A percentile compares a stretch with the other conserved stretches of the same genome.
Evolutionary conservation across 768 basidiomycete genomes (phyloP).

Genomic region (Pholiota conissans): DNA sequence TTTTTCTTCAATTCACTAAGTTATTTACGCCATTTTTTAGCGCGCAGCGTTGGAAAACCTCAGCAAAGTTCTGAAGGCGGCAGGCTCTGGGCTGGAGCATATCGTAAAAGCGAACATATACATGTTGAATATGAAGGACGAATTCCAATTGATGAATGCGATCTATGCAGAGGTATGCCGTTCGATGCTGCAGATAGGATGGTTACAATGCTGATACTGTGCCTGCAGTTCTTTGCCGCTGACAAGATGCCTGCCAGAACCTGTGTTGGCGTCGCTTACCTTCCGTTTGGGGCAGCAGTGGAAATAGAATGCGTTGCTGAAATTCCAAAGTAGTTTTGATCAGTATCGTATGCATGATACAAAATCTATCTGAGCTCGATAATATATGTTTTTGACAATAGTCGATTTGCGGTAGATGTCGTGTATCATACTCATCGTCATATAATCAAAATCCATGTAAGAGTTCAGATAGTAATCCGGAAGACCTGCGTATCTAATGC

Average conservation of each 20-base stretch:
- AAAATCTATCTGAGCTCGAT: no score
- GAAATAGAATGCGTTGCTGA: constrained; percentile 64
- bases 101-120: constrained; percentile 43
- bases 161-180: constrained; percentile 22
- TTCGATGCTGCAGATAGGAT: no score
- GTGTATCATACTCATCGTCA: no score
- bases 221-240: constrained; percentile 52
- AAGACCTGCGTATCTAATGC: no score
- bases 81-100: constrained; percentile 37
- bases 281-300: constrained; percentile 53
- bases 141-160: constrained; percentile 39
- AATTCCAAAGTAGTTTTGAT: constrained; percentile 12
- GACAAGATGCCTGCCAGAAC: constrained; percentile 54
- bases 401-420: no score
- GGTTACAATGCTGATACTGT: no score
- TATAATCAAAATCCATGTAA: no score
- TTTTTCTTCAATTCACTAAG: neutral
- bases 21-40: constrained; percentile 20
- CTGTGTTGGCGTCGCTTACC: constrained; percentile 52
- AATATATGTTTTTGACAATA: no score
- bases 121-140: constrained; percentile 32
- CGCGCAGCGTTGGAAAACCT: constrained; percentile 37
- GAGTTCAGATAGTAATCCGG: no score
- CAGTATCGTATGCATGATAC: no score
- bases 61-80: constrained; percentile 35